Evolutionary conservation across 495 filamentous ascomycete genomes (phyloP).

Genomic region (Parmelia sp.): DNA sequence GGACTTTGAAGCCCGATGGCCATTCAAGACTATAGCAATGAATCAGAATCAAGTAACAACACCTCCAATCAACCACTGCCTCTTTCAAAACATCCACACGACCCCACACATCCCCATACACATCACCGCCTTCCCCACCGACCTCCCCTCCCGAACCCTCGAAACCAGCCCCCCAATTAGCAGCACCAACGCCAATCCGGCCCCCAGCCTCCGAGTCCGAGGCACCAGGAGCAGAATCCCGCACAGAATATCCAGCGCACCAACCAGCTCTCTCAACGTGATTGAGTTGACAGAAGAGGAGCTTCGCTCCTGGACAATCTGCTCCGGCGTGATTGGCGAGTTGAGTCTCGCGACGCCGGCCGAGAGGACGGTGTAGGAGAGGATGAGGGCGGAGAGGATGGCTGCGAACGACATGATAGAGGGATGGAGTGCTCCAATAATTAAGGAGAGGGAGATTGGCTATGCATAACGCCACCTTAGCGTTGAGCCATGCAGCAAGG

Average conservation of each 20-base stretch:
- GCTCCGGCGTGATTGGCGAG: neutral
- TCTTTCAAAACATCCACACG: conserved; percentile 5
- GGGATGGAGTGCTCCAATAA: too few species aligned
- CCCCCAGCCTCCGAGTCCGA: neutral
- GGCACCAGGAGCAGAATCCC: conserved; percentile 10
- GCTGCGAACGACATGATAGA: conserved; percentile 4
- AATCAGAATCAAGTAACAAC: too few species aligned
- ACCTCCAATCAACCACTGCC: neutral
- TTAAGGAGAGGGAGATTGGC: too few species aligned
- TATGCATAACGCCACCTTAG: too few species aligned
- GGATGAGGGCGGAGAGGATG: conserved; percentile 1
- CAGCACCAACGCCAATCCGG: neutral
- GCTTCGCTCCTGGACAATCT: neutral
- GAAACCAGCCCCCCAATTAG: conserved; percentile 1
- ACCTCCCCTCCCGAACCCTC: neutral
- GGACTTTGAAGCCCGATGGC: too few species aligned
- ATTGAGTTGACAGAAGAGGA: neutral
- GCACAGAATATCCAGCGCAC: conserved; percentile 8
- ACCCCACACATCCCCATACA: conserved; percentile 1
- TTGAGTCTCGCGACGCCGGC: conserved; percentile 6
- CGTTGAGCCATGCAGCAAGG: too few species aligned
- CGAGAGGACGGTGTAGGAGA: conserved; percentile 9
- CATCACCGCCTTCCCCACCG: neutral
- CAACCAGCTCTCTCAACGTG: neutral
- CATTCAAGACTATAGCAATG: too few species aligned